Conservation (phyloP, 2,329 filamentous ascomycete genomes). For the Fusarium robinianum region DNA sequence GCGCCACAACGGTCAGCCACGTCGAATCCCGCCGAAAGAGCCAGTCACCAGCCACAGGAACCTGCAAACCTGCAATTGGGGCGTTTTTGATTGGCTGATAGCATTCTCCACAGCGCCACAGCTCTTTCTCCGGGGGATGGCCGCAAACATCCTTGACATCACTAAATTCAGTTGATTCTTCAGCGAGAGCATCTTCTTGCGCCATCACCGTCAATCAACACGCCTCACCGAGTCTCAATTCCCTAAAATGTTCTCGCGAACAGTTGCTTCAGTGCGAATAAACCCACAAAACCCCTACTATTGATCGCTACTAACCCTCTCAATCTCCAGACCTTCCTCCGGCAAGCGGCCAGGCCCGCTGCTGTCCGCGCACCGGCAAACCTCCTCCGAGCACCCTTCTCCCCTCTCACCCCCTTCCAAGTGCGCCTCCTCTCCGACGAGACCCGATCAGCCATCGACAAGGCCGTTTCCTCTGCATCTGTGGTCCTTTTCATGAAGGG, state of each 20-base stretch:
- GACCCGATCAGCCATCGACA: slow-evolving; percentile 83
- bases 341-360: slow-evolving; percentile 45
- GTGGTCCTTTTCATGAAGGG: slow-evolving; percentile 99
- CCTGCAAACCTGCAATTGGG: slow-evolving; percentile 20
- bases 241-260: slow-evolving; percentile 36
- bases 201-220: slow-evolving; percentile 15
- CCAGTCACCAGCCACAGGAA: slow-evolving; percentile 4
- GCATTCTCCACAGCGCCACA: slow-evolving; percentile 18
- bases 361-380: slow-evolving; percentile 33
- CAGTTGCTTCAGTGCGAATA: slow-evolving; percentile 31
- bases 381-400: slow-evolving; percentile 33
- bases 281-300: neutral
- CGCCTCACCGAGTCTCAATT: slow-evolving; percentile 20
- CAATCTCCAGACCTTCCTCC: slow-evolving; percentile 39
- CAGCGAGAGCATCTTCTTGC: slow-evolving; percentile 9
- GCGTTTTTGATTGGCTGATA: slow-evolving; percentile 32
- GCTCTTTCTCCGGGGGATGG: slow-evolving; percentile 16
- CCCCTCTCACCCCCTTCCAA: slow-evolving; percentile 44
- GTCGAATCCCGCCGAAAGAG: no score
- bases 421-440: slow-evolving; percentile 78
- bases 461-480: slow-evolving; percentile 82
- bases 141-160: slow-evolving; percentile 34
- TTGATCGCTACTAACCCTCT: slow-evolving; percentile 10
- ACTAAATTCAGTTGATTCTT: slow-evolving; percentile 24
- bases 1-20: no score